Base-by-base conservation (phyloP, 2,329 filamentous ascomycete genomes). In the Stagonosporopsis vannaccii region DNA sequence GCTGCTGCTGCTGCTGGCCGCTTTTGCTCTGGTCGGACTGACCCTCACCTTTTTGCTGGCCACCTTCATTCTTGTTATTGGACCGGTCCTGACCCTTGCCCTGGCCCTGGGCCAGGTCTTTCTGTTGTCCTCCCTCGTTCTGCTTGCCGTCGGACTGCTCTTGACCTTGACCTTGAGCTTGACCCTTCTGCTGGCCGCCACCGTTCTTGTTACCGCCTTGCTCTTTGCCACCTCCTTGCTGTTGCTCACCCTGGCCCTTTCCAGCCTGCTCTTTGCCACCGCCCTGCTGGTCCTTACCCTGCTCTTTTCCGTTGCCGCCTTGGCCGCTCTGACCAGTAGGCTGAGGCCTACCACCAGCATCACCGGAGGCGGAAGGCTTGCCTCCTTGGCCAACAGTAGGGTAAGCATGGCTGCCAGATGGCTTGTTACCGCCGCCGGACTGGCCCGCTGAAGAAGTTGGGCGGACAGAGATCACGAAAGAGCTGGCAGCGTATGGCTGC, bases 401-500 rank as follows among this genome's bases (percentile, higher is more conserved):
- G 37, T 23, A 44, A 12, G n/a, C 9, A 3, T 40, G n/a, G 20
- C 6, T 8, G 8, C 13, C 19, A 23, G 32, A 45, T 2, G 25
- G 17, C 25, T 33, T 23, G 5, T 9, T 20, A 28, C 11, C 28
- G 36, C 13, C 28, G 32, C 17, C 22, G 13, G 12, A 26, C 19
- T 47, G 35, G 12, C 8, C 22, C 6, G 44, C 39, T 19, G 54
- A 43, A 9, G 55, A 48, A 46, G 59, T 61, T 2, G 61, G 55
- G 30, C 55, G 47, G 15, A 56, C 47, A 9, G 56, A 63, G 43
- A 61, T 51, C 33, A 52, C 50, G 37, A 61, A 56, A 23, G 51
- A 56, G 51, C 51, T 56, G 19, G 32, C 28, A 37, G 49, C 19
- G 15, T 28, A 50, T 15, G 15, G 40, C 12, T 43, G 17, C 25